phyloP scores from a whole-genome alignment of 345 rosid species.

The Mercurialis annua region DNA sequence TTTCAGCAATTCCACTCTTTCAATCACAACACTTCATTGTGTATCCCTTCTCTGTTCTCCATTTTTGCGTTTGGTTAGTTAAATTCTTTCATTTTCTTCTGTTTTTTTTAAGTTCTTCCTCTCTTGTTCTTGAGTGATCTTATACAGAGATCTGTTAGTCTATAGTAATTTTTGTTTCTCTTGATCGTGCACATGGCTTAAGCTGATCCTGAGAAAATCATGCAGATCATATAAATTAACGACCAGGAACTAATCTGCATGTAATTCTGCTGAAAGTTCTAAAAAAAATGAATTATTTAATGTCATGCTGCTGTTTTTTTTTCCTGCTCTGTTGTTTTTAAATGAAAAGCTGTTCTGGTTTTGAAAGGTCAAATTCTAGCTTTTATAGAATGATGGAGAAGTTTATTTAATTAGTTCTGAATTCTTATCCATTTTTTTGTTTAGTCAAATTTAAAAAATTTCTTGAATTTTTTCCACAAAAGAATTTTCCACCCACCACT shows the following conservation, averaged over 20 bases:
- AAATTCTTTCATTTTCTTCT: neutral
- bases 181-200: constrained; percentile 1
- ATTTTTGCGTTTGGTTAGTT: constrained; percentile 21
- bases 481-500: constrained; percentile 5
- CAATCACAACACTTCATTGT: constrained; percentile 10
- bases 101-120: neutral
- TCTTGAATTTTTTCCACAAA: neutral
- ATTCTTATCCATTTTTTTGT: constrained; percentile 3
- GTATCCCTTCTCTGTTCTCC: neutral
- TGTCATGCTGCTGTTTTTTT: neutral
- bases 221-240: constrained; percentile 2
- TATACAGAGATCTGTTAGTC: neutral
- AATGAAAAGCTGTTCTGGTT: neutral
- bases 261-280: neutral
- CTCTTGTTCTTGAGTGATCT: neutral
- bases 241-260: neutral
- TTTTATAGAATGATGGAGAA: neutral
- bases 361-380: neutral
- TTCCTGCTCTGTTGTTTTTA: neutral
- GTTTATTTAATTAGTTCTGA: neutral
- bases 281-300: neutral
- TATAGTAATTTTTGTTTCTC: neutral
- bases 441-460: neutral
- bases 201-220: neutral
- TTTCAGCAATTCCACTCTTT: neutral